These are phyloP conservation scores for Russula sp. DNA, from an alignment of 768 basidiomycete species.

Conservation along the genomic window DNA sequence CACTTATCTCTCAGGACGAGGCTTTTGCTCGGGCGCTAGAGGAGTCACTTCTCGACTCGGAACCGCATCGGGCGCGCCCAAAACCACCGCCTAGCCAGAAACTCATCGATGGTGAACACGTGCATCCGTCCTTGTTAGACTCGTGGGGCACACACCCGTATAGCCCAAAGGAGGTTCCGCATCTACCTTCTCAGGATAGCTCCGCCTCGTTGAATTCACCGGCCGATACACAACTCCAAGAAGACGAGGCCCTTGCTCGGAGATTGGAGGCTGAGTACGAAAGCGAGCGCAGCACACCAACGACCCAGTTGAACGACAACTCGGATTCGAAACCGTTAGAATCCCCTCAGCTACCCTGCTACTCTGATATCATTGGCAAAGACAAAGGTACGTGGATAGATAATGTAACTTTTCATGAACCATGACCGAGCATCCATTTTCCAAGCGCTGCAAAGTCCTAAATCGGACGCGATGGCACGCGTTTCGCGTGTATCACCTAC, in stretches of 20 bases:
- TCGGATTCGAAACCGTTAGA: neutral
- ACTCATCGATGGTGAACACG: neutral
- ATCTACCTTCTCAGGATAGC: neutral
- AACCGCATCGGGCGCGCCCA: neutral
- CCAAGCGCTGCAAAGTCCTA: neutral
- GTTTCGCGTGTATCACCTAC: neutral
- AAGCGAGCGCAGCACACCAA: constrained; percentile 17
- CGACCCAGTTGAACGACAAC: neutral
- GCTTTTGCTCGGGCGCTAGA: constrained; percentile 17
- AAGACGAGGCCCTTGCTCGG: constrained; percentile 44
- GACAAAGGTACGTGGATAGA: neutral
- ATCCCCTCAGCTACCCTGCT: neutral
- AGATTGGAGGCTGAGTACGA: constrained; percentile 37
- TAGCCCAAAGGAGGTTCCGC: neutral
- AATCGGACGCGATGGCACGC: neutral
- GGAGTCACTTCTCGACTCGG: constrained; percentile 4
- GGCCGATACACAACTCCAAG: constrained; percentile 23
- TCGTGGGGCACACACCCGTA: constrained; percentile 1
- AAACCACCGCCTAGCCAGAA: neutral
- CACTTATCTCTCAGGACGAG: constrained; percentile 10
- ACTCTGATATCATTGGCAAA: neutral
- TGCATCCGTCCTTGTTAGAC: neutral
- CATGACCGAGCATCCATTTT: neutral
- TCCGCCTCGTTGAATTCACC: neutral
- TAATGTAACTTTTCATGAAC: neutral